phyloP scores from a whole-genome alignment of 345 rosid genomes.

The Isatis tinctoria region DNA sequence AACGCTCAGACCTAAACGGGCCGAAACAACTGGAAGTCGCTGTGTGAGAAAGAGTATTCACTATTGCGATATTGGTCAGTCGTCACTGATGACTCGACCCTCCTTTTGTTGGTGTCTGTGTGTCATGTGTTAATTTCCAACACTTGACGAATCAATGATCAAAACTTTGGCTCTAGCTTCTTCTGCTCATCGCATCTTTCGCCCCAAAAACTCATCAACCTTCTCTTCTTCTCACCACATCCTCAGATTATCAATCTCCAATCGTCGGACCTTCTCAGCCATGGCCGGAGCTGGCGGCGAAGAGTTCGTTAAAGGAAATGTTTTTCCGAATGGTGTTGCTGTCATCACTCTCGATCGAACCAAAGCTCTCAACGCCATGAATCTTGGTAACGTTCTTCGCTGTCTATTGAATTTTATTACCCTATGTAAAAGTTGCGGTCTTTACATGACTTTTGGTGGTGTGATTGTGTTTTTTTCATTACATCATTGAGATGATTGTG shows the following conservation, averaged over 20 bases:
- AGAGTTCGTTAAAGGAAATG: constrained; percentile 67
- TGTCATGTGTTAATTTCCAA: not conserved
- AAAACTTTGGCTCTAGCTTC: constrained; percentile 13
- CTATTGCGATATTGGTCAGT: not conserved
- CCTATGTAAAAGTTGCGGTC: not conserved
- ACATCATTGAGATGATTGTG: too few relatives aligned
- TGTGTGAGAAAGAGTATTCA: not conserved
- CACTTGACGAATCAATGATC: not conserved
- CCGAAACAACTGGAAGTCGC: not conserved
- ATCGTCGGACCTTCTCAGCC: constrained; percentile 31
- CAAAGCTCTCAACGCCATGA: constrained; percentile 97
- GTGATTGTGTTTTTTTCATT: not conserved
- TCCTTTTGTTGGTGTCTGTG: not conserved
- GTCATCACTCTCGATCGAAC: constrained; percentile 93
- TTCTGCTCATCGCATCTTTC: constrained; percentile 16
- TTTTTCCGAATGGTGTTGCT: constrained; percentile 81
- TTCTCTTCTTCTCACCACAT: not conserved
- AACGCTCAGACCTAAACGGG: too few relatives aligned
- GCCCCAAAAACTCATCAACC: not conserved
- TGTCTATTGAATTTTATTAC: not conserved
- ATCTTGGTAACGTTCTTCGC: constrained; percentile 39
- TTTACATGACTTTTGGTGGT: not conserved
- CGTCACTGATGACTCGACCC: not conserved
- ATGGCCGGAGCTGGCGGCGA: constrained; percentile 52
- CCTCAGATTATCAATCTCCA: constrained; percentile 16